Evolutionary conservation across 495 filamentous ascomycete species (phyloP).

Genomic region (Haplographium delicatum): DNA sequence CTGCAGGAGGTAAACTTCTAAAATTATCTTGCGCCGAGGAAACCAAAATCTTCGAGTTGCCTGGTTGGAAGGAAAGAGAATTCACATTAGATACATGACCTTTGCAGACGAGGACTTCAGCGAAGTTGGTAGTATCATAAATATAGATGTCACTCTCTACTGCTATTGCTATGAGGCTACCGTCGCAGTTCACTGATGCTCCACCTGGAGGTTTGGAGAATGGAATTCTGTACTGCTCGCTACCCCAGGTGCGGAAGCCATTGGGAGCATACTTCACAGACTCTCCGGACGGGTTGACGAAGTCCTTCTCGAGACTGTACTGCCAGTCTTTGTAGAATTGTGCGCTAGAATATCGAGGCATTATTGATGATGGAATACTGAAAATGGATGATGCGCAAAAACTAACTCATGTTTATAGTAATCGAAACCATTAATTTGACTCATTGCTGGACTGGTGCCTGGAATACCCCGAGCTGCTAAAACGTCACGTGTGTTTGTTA

Average conservation of each 20-base stretch:
- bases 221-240: constrained; percentile 6
- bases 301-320: constrained; percentile 7
- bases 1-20: not conserved
- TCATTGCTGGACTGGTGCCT: no score
- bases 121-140: constrained; percentile 9
- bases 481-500: no score
- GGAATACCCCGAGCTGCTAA: no score
- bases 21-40: not conserved
- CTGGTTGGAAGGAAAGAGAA: constrained; percentile 6
- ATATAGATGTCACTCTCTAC: constrained; percentile 1
- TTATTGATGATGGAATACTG: not conserved
- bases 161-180: constrained; percentile 5
- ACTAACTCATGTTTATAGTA: no score
- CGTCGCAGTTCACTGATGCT: constrained; percentile 3
- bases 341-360: constrained; percentile 7
- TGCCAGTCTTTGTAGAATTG: constrained; percentile 10
- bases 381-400: no score
- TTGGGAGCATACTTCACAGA: constrained; percentile 3
- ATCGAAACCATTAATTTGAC: no score
- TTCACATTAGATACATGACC: constrained; percentile 5
- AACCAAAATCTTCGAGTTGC: constrained; percentile 8
- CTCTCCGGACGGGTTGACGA: constrained; percentile 1
- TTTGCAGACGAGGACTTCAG: not conserved
- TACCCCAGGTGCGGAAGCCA: constrained; percentile 11
- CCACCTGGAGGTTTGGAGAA: not conserved